Percentiles rank a stretch among this genome's conserved stretches.
Evolutionary conservation across 2,329 filamentous ascomycete species (phyloP).

Genomic region (Paraphaeosphaeria minitans): DNA sequence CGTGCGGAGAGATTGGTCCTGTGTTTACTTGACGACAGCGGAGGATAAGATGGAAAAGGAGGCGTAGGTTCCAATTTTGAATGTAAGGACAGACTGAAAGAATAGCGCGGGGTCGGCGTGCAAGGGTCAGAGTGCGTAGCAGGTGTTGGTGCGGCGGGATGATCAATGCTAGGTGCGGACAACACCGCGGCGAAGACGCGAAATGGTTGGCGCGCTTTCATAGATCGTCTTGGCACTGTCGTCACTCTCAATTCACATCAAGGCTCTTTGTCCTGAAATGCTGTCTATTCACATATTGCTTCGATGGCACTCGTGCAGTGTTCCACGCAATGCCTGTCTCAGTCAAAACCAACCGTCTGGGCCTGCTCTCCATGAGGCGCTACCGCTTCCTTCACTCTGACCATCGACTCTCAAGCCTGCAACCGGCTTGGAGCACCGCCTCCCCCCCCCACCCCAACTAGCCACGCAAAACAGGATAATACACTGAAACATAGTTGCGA

Average conservation of each 20-base stretch:
- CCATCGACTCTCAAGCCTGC: neutral
- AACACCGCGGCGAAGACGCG: constrained; percentile 30
- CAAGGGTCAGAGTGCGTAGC: neutral
- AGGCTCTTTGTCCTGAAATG: constrained; percentile 6
- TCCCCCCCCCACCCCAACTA: neutral
- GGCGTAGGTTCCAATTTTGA: neutral
- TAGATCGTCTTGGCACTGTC: constrained; percentile 3
- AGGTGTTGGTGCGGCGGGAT: neutral
- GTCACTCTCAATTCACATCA: neutral
- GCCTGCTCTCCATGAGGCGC: constrained; percentile 7
- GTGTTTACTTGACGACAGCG: neutral
- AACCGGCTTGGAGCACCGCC: neutral
- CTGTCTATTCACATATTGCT: constrained; percentile 21
- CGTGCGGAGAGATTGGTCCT: neutral
- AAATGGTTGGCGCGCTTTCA: constrained; percentile 15
- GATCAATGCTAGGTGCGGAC: neutral
- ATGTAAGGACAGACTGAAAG: neutral
- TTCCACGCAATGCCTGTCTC: constrained; percentile 7
- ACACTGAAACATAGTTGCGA: constrained; percentile 11
- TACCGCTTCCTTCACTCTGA: neutral
- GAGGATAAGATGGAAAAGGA: neutral
- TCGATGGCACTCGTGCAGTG: constrained; percentile 8
- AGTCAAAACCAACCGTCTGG: constrained; percentile 11
- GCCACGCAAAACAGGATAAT: constrained; percentile 4
- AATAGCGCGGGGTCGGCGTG: neutral